Base-by-base conservation (phyloP, 1,284 basidiomycete species). In the Apiotrichum mycotoxinovorans region DNA sequence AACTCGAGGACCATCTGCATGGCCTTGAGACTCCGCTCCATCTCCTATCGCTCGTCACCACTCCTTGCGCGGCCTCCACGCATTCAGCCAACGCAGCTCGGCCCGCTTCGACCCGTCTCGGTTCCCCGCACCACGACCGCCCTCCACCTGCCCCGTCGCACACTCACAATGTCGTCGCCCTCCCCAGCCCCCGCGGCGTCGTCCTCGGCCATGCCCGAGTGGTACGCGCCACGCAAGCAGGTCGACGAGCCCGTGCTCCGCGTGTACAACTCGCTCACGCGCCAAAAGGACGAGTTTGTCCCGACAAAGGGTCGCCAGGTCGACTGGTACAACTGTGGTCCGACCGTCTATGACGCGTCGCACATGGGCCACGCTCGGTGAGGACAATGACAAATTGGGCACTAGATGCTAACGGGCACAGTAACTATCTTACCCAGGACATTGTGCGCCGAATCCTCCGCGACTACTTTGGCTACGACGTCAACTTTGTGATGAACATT, bases 401-500 rank as follows among this genome's bases (percentile, higher is more conserved):
- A 2, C 2, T 1, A 9, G 11, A 14, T 12, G 37, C 51, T 37
- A 20, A 34, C 53, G 52, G 35, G 44, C 52, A 4, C 75, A 93
- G 95, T 69, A 98, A 97, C 81, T 99, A 99, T 79, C 89, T 98
- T 43, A 93, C 96, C 0, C 95, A 98, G 77, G 96, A 99, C 75
- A 85, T 98, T 66, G 82, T 99, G 44, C 83, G 96, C 54, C 83
- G 96, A 51, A 92, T 99, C 61, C 82, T 98, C 79, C 83, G 87
- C 2, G 93, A 98, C 79, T 98, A 97, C 78, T 97, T 98, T 78
- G 89, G 89, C 45, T 98, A 96, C 74, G 90, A 98, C 71, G 87
- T 98, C 58, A 91, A 97, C 74, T 98, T 98, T 75, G 95, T 98
- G 56, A 97, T 97, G 93, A 99, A 99, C 78, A 87, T 99, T 69